A percentile compares a stretch with the other conserved stretches of the same genome.
Conservation (phyloP, 2,329 filamentous ascomycete genomes). For the Ophiostoma ulmi region DNA sequence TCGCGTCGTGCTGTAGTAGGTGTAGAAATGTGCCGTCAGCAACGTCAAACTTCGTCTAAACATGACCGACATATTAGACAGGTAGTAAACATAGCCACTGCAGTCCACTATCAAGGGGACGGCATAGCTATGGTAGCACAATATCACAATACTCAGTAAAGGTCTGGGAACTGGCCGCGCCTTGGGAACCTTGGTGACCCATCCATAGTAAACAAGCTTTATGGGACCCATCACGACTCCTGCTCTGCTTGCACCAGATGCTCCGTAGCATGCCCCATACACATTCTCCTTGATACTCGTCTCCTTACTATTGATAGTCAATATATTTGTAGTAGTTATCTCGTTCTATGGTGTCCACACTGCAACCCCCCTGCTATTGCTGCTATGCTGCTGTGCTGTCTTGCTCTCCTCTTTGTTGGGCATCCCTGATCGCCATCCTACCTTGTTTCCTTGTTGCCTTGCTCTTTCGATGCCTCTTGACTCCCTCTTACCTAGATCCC, state of each 20-base stretch:
- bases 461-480: background rate
- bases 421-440: background rate
- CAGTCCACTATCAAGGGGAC: background rate
- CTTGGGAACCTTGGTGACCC: background rate
- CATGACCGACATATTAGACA: background rate
- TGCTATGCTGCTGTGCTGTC: background rate
- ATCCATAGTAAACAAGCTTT: slow-evolving; percentile 7
- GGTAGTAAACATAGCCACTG: background rate
- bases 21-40: background rate
- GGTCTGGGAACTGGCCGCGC: background rate
- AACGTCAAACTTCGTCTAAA: background rate
- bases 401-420: background rate
- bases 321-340: background rate
- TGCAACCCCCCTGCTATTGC: background rate
- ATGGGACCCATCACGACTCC: slow-evolving; percentile 4
- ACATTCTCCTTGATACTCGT: background rate
- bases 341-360: background rate
- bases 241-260: background rate
- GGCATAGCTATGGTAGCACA: background rate
- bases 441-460: background rate
- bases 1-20: background rate
- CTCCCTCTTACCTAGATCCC: background rate
- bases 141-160: background rate
- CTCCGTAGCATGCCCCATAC: background rate
- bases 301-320: background rate